These are phyloP conservation scores for Arachis hypogaea DNA, from an alignment of 306 rosid genomes.

Conservation along the genomic window DNA sequence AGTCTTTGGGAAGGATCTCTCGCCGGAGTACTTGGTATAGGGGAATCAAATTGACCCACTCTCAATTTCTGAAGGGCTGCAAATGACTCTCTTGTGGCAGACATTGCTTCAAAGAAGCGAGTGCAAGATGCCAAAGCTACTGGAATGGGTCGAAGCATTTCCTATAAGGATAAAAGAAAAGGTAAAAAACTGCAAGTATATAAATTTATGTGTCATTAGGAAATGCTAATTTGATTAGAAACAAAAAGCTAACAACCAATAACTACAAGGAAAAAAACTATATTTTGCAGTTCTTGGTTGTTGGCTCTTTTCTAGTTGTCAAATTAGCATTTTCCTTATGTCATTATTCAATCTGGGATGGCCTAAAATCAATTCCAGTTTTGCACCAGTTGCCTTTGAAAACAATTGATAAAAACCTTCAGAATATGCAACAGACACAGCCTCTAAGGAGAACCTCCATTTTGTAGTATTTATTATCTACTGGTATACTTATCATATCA, in stretches of 20 bases:
- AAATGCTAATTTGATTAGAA: too few species aligned
- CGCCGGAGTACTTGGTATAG: conserved; percentile 59
- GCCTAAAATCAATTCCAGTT: neutral
- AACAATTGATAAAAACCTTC: conserved; percentile 2
- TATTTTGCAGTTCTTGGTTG: too few species aligned
- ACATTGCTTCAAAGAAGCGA: conserved; percentile 95
- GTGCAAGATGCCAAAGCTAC: conserved; percentile 96
- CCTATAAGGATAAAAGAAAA: conserved; percentile 47
- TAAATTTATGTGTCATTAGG: neutral
- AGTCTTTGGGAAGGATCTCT: conserved; percentile 63
- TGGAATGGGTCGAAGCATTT: conserved; percentile 98
- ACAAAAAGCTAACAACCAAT: too few species aligned
- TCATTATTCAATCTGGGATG: too few species aligned
- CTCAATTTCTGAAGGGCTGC: conserved; percentile 85
- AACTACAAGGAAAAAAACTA: too few species aligned
- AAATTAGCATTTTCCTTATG: too few species aligned
- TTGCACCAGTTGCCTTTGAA: conserved; percentile 23
- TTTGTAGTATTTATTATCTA: conserved; percentile 6
- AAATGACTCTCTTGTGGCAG: conserved; percentile 95
- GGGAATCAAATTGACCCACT: conserved; percentile 63
- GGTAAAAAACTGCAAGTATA: neutral
- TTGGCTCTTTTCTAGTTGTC: too few species aligned
- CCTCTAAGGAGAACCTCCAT: conserved; percentile 7
- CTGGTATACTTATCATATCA: neutral
- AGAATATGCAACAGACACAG: neutral